Evolutionary conservation across 306 rosid genomes (phyloP).

Genomic region (Casuarina equisetifolia): DNA sequence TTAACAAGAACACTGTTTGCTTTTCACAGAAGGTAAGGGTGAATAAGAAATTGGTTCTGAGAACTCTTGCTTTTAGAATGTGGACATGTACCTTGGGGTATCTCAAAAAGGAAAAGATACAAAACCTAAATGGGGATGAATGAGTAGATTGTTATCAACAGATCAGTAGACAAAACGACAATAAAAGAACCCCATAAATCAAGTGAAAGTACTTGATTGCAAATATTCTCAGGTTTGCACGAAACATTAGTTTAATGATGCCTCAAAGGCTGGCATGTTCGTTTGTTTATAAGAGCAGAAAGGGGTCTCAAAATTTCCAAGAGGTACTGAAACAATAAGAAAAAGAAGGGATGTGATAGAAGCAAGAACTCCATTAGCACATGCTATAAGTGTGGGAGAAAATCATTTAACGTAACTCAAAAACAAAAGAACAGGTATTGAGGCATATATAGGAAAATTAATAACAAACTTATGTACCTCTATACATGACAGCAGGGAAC

Average conservation of each 20-base stretch:
- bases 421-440: neutral
- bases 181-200: neutral
- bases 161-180: neutral
- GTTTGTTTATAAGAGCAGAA: neutral
- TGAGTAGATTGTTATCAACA: too few species aligned
- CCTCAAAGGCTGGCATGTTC: neutral
- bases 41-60: too few species aligned
- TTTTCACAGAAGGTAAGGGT: too few species aligned
- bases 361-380: constrained; percentile 9
- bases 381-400: neutral
- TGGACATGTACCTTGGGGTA: too few species aligned
- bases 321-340: neutral
- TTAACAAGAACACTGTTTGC: too few species aligned
- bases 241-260: neutral
- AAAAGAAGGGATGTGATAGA: neutral
- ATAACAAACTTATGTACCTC: constrained; percentile 53
- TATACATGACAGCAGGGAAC: constrained; percentile 70
- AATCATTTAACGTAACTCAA: constrained; percentile 4
- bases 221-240: neutral
- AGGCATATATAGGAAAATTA: constrained; percentile 1
- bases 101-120: too few species aligned
- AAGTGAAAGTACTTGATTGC: neutral
- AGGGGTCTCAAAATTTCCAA: neutral
- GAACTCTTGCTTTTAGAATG: too few species aligned
- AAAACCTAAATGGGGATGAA: too few species aligned